Evolutionary conservation across 805 yeast species (phyloP).

Genomic region (Alloascoidea africana): DNA sequence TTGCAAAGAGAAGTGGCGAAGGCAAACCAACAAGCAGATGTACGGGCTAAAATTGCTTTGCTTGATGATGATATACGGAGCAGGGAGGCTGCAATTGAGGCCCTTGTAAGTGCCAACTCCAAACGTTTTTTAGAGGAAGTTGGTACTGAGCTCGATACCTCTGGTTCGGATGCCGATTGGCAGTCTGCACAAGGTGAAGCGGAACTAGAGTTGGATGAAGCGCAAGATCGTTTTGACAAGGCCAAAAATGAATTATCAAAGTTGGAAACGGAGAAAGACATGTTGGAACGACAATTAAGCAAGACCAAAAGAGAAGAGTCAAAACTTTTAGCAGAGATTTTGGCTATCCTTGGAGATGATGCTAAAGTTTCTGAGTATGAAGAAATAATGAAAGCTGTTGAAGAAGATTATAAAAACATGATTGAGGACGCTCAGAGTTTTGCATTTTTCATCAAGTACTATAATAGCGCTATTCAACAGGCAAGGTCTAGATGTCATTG

Average conservation of each 20-base stretch:
- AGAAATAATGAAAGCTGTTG: constrained; percentile 34
- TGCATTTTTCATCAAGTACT: constrained; percentile 56
- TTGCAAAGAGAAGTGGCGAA: constrained; percentile 24
- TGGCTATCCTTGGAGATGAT: constrained; percentile 20
- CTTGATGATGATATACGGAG: constrained; percentile 23
- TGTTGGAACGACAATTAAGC: constrained; percentile 8
- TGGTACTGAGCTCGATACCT: constrained; percentile 9
- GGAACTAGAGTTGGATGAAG: constrained; percentile 9
- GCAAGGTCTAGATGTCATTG: constrained; percentile 50
- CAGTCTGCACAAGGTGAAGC: constrained; percentile 10
- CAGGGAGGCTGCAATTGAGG: constrained; percentile 16
- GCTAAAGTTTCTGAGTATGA: constrained; percentile 34
- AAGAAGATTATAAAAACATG: constrained; percentile 44
- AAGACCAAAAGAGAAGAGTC: constrained; percentile 3
- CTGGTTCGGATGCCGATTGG: constrained; percentile 8
- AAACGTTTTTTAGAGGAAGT: constrained; percentile 11
- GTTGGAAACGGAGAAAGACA: constrained; percentile 8
- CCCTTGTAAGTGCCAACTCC: constrained; percentile 15
- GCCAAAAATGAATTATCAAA: constrained; percentile 10
- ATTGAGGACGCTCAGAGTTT: constrained; percentile 52
- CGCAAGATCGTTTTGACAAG: constrained; percentile 4
- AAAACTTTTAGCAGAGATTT: not conserved
- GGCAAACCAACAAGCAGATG: constrained; percentile 42
- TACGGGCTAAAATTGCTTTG: constrained; percentile 35
- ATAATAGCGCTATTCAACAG: constrained; percentile 46